Percentiles rank a stretch among this genome's conserved stretches.
phyloP scores from a whole-genome alignment of 805 yeast species.

The Metschnikowia chrysomelidarum region DNA sequence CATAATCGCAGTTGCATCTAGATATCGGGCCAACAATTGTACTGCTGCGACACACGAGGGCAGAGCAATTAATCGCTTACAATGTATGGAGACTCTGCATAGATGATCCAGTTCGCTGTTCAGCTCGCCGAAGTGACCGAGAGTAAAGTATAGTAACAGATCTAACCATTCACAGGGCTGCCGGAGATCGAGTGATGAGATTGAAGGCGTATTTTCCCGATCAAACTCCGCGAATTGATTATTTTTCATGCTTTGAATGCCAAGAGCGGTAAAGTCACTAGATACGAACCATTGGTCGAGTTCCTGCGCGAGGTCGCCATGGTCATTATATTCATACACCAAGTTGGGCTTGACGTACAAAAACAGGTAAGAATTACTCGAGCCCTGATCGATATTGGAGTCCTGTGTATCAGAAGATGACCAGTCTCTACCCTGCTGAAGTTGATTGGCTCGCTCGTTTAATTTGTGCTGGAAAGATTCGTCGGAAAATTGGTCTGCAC shows the following conservation, averaged over 20 bases:
- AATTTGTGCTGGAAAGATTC: conserved; percentile 42
- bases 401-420: conserved; percentile 9
- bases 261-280: conserved; percentile 26
- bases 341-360: conserved; percentile 32
- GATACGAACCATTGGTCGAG: conserved; percentile 40
- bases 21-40: neutral
- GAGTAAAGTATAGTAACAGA: conserved; percentile 11
- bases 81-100: conserved; percentile 9
- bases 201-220: neutral
- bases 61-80: conserved; percentile 22
- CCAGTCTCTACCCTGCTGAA: conserved; percentile 20
- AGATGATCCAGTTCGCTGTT: conserved; percentile 11
- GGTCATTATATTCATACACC: conserved; percentile 29
- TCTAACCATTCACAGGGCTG: conserved; percentile 7
- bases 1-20: neutral
- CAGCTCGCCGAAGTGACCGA: conserved; percentile 13
- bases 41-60: conserved; percentile 10
- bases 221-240: neutral
- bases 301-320: conserved; percentile 26
- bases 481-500: conserved; percentile 29
- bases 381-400: conserved; percentile 7
- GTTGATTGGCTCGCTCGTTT: conserved; percentile 42
- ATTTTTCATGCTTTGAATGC: conserved; percentile 2
- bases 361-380: conserved; percentile 22
- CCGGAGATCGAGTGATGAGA: conserved; percentile 4